Evolutionary conservation across 495 filamentous ascomycete species (phyloP).

Genomic region (Neurospora sp.): DNA sequence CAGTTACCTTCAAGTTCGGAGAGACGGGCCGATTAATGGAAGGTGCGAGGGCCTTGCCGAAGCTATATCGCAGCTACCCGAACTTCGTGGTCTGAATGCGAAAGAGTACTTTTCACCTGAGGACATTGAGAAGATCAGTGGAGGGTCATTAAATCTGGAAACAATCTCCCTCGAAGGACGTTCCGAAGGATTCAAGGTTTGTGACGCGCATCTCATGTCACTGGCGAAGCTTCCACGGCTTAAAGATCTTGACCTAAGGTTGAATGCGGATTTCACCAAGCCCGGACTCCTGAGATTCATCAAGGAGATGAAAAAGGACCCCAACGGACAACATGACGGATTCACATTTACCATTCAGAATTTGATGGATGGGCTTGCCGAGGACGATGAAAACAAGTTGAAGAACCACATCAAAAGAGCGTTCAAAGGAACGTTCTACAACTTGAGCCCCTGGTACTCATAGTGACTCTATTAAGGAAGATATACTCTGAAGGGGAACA

Average conservation of each 20-base stretch:
- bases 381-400: not conserved
- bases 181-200: too few relatives aligned
- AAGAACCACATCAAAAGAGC: not conserved
- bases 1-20: too few relatives aligned
- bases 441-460: too few relatives aligned
- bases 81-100: not conserved
- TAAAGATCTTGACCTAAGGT: not conserved
- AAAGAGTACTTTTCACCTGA: too few relatives aligned
- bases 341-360: not conserved
- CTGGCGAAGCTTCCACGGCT: not conserved
- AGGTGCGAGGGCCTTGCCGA: not conserved
- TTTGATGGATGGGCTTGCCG: not conserved
- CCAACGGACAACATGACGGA: not conserved
- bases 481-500: not conserved
- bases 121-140: not conserved
- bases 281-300: not conserved
- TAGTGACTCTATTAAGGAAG: too few relatives aligned
- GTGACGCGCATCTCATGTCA: not conserved
- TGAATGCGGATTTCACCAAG: too few relatives aligned
- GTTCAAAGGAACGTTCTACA: not conserved
- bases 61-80: not conserved
- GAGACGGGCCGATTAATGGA: too few relatives aligned
- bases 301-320: not conserved
- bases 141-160: not conserved
- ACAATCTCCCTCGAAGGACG: not conserved